Percentiles rank a stretch among this genome's conserved stretches.
Evolutionary conservation across 2,329 filamentous ascomycete species (phyloP).

Genomic region (Calonectria naviculata): DNA sequence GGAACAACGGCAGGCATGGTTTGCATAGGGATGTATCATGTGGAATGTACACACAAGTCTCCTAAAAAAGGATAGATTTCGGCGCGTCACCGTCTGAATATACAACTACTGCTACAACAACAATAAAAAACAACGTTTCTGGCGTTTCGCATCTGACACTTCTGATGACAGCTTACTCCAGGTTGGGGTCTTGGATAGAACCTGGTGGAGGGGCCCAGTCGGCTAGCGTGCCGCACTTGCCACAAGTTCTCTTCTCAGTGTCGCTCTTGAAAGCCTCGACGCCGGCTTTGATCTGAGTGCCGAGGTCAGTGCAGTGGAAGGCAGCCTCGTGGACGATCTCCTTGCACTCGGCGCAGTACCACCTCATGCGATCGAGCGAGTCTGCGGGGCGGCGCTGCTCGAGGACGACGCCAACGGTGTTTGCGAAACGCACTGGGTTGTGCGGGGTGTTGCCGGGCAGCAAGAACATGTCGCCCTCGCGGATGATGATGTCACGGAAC

Average conservation of each 20-base stretch:
- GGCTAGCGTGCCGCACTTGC: conserved; percentile 80
- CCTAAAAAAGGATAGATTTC: not conserved
- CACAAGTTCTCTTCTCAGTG: conserved; percentile 78
- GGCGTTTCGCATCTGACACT: too few species aligned
- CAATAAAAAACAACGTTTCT: not conserved
- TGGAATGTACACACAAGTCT: not conserved
- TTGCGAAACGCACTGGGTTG: conserved; percentile 91
- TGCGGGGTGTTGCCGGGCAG: conserved; percentile 95
- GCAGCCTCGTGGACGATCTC: conserved; percentile 84
- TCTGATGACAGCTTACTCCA: conserved; percentile 40
- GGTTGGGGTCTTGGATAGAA: conserved; percentile 69
- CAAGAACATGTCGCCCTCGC: conserved; percentile 93
- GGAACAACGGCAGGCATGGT: conserved; percentile 5
- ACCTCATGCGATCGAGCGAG: conserved; percentile 82
- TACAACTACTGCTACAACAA: conserved; percentile 17
- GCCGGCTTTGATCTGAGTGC: conserved; percentile 92
- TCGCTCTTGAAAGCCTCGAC: conserved; percentile 82
- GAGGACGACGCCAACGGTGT: conserved; percentile 94
- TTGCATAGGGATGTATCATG: not conserved
- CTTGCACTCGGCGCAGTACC: conserved; percentile 84
- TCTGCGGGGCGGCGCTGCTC: conserved; percentile 82
- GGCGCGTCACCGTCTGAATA: conserved; percentile 11
- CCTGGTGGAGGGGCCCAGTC: conserved; percentile 74
- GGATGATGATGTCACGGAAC: conserved; percentile 89
- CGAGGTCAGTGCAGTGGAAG: conserved; percentile 91